phyloP scores from a whole-genome alignment of 73 alveolate genomes.

The Symbiodinium pilosum region DNA sequence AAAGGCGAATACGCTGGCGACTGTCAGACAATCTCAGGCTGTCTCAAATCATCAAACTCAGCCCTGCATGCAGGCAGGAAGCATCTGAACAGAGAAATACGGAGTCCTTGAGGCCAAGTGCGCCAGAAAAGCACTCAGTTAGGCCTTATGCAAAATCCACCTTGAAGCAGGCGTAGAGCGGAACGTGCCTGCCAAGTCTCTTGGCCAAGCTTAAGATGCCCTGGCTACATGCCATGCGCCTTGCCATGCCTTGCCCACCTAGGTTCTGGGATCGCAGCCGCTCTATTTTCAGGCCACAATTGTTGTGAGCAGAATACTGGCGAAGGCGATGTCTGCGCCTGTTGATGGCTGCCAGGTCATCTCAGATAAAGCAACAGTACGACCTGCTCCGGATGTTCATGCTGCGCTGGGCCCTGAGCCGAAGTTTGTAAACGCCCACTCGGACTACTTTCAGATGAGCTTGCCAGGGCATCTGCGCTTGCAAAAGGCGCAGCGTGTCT shows the following conservation, averaged over 20 bases:
- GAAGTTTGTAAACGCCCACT: too few species aligned
- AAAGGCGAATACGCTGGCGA: too few species aligned
- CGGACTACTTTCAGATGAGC: too few species aligned
- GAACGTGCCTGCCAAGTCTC: constrained; percentile 77
- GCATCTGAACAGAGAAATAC: background rate
- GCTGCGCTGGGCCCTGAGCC: background rate
- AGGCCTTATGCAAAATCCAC: too few species aligned
- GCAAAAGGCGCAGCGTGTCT: background rate
- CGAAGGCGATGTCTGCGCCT: too few species aligned
- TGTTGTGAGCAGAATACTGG: too few species aligned
- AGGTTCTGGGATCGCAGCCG: constrained; percentile 59
- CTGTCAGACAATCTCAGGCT: too few species aligned
- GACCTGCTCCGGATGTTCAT: constrained; percentile 29
- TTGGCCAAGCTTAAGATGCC: background rate
- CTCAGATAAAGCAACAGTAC: constrained; percentile 56
- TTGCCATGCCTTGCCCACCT: background rate
- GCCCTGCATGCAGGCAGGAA: too few species aligned
- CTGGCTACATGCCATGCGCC: background rate
- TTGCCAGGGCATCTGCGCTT: background rate
- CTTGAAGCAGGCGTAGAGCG: constrained; percentile 46
- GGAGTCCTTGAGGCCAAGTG: background rate
- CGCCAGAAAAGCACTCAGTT: too few species aligned
- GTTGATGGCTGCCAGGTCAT: constrained; percentile 47
- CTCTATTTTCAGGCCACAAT: constrained; percentile 54
- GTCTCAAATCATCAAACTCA: too few species aligned